Evolutionary conservation across 2,329 filamentous ascomycete genomes (phyloP).

Genomic region (Lachnellula cervina): DNA sequence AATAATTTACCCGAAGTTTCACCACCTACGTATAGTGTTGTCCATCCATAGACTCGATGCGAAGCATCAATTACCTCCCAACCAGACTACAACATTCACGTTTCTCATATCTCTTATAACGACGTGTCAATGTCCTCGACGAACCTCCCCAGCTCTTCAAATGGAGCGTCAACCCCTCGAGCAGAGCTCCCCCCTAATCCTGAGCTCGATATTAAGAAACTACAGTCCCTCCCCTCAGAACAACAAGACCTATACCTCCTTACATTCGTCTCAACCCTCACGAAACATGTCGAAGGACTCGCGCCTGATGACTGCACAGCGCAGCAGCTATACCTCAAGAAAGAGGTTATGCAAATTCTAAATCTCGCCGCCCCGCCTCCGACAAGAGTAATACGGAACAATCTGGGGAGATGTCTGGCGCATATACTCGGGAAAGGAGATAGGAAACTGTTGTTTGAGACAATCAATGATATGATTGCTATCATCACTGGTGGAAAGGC

Average conservation of each 20-base stretch:
- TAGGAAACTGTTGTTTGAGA: slow-evolving; percentile 88
- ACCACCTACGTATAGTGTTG: background rate
- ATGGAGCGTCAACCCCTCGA: slow-evolving; percentile 33
- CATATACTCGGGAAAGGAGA: slow-evolving; percentile 82
- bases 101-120: slow-evolving; percentile 1
- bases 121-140: slow-evolving; percentile 31
- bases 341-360: slow-evolving; percentile 89
- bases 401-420: slow-evolving; percentile 77
- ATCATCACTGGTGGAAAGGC: slow-evolving; percentile 70
- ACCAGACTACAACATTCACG: slow-evolving; percentile 2
- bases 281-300: slow-evolving; percentile 71
- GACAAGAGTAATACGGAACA: slow-evolving; percentile 84
- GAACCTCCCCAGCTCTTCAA: slow-evolving; percentile 25
- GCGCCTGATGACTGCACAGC: slow-evolving; percentile 75
- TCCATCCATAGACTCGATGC: background rate
- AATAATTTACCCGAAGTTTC: slow-evolving; percentile 4
- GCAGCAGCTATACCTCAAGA: slow-evolving; percentile 88
- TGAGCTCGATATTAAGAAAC: slow-evolving; percentile 84
- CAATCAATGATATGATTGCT: slow-evolving; percentile 77
- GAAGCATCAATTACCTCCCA: background rate
- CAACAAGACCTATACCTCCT: slow-evolving; percentile 94
- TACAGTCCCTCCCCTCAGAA: slow-evolving; percentile 83
- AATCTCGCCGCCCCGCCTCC: slow-evolving; percentile 75
- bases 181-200: slow-evolving; percentile 49
- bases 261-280: slow-evolving; percentile 78